Evolutionary conservation across 306 rosid species (phyloP).

Genomic region (Fragaria ananassa): DNA sequence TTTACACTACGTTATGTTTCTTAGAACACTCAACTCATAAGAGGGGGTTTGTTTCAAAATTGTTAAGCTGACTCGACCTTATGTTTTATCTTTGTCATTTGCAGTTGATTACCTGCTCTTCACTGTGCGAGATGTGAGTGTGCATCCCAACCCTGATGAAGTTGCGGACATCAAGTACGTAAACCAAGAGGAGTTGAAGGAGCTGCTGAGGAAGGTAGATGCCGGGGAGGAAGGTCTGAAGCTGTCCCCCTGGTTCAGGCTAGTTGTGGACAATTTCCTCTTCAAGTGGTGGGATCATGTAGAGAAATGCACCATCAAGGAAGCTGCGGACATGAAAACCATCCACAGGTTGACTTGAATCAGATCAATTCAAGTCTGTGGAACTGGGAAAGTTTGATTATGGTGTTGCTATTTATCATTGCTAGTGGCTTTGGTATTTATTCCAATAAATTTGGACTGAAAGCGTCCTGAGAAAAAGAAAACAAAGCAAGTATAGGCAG

Average conservation of each 20-base stretch:
- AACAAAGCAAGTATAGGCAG: conserved; percentile 7
- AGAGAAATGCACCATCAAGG: conserved; percentile 63
- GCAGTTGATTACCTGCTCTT: conserved; percentile 97
- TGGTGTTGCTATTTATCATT: neutral
- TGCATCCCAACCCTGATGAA: conserved; percentile 88
- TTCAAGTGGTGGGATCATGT: conserved; percentile 98
- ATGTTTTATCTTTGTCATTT: conserved; percentile 15
- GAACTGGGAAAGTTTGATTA: neutral
- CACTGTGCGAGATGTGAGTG: conserved; percentile 71
- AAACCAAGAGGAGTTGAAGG: conserved; percentile 73
- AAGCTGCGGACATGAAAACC: conserved; percentile 82
- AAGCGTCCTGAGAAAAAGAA: neutral
- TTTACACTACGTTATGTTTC: neutral
- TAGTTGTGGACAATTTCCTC: conserved; percentile 91
- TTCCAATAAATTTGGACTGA: conserved; percentile 32
- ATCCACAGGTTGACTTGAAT: conserved; percentile 71
- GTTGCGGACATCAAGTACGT: conserved; percentile 81
- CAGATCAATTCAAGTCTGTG: neutral
- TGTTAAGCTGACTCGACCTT: conserved; percentile 14
- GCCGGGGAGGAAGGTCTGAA: conserved; percentile 93
- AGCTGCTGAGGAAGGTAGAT: conserved; percentile 86
- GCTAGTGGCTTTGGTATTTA: neutral
- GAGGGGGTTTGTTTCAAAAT: neutral
- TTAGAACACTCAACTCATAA: neutral
- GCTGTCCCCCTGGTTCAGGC: conserved; percentile 98